Evolutionary conservation across 495 filamentous ascomycete genomes (phyloP).

Genomic region (Viridothelium virens): DNA sequence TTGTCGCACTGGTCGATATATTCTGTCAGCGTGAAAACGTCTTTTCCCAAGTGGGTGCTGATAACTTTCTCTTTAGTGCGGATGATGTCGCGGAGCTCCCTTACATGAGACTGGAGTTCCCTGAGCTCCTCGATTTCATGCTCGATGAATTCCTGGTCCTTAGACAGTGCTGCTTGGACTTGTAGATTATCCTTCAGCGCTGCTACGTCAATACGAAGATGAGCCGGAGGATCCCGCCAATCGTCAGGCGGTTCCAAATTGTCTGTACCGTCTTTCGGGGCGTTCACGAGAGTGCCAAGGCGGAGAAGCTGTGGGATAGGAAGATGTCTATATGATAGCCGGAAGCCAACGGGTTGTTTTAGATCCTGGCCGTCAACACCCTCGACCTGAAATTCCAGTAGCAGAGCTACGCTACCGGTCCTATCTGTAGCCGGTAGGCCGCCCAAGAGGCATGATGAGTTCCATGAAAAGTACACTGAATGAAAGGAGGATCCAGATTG

Average conservation of each 20-base stretch:
- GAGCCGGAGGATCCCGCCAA: conserved; percentile 26
- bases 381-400: conserved; percentile 26
- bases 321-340: conserved; percentile 27
- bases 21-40: conserved; percentile 25
- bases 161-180: background rate
- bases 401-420: conserved; percentile 21
- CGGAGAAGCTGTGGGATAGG: conserved; percentile 27
- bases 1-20: conserved; percentile 35
- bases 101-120: conserved; percentile 26
- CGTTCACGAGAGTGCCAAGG: conserved; percentile 18
- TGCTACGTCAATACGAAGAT: conserved; percentile 19
- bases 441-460: conserved; percentile 24
- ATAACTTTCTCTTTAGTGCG: conserved; percentile 11
- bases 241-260: conserved; percentile 17
- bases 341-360: conserved; percentile 25
- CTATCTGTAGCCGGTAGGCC: conserved; percentile 15
- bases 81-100: conserved; percentile 27
- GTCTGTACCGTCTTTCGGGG: conserved; percentile 3
- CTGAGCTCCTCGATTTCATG: conserved; percentile 31
- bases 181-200: background rate
- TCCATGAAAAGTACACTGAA: conserved; percentile 26
- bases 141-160: conserved; percentile 13
- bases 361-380: conserved; percentile 23
- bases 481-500: background rate
- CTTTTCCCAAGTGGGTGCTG: conserved; percentile 21